These are phyloP conservation scores for Lagenidium giganteum DNA, from an alignment of 352 stramenopile genomes.

Conservation along the genomic window DNA sequence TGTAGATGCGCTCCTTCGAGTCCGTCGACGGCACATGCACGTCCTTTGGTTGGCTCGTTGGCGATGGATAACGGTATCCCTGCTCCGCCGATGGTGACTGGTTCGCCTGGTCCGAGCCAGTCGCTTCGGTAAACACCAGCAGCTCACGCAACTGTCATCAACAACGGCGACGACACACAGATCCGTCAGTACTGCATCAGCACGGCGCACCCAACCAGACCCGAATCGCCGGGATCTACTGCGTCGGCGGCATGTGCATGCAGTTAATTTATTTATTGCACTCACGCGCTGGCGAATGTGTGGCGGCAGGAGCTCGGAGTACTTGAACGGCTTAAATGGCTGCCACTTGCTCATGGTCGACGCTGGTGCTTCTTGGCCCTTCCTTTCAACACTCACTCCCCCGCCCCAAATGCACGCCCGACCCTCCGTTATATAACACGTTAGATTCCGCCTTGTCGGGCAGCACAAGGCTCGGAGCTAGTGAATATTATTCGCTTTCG, in stretches of 20 bases:
- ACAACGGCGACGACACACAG: neutral
- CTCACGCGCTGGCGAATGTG: slow-evolving; percentile 64
- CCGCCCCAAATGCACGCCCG: too few relatives aligned
- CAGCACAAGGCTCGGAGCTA: too few relatives aligned
- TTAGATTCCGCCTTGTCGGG: too few relatives aligned
- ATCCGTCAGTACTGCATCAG: neutral
- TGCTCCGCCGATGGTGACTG: slow-evolving; percentile 60
- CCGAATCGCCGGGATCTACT: too few relatives aligned
- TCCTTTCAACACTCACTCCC: too few relatives aligned
- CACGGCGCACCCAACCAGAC: neutral
- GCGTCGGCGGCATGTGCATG: too few relatives aligned
- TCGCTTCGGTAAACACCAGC: slow-evolving; percentile 78
- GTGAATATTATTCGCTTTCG: too few relatives aligned
- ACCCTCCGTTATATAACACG: too few relatives aligned
- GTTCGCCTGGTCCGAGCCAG: slow-evolving; percentile 61
- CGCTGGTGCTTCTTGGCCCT: slow-evolving; percentile 6
- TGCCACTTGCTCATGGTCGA: slow-evolving; percentile 74
- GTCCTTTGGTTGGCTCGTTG: slow-evolving; percentile 54
- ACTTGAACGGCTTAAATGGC: slow-evolving; percentile 80
- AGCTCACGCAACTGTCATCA: slow-evolving; percentile 59
- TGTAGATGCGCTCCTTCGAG: slow-evolving; percentile 79
- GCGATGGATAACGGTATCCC: slow-evolving; percentile 76
- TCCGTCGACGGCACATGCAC: slow-evolving; percentile 69
- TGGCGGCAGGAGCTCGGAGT: slow-evolving; percentile 61
- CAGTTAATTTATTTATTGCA: neutral